Percentiles rank a stretch among this genome's conserved stretches.
Evolutionary conservation across 164 flowering plant species (phyloP).

Genomic region (Cinnamomum chago): DNA sequence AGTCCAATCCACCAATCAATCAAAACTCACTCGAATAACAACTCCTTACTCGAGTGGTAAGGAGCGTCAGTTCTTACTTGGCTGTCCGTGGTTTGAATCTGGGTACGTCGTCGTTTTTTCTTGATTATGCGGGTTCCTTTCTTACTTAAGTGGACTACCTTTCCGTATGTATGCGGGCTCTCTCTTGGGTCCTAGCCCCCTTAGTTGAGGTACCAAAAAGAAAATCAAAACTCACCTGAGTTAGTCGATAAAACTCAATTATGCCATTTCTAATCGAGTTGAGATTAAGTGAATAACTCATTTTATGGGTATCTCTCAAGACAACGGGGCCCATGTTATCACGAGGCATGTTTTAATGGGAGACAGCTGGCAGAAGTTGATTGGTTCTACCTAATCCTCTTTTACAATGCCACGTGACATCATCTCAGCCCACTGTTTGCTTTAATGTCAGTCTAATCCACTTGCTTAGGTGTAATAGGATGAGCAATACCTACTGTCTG

Average conservation of each 20-base stretch:
- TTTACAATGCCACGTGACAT: neutral
- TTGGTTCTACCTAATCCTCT: neutral
- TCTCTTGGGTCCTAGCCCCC: neutral
- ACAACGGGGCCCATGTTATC: neutral
- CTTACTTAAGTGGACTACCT: too few species aligned
- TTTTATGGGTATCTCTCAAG: neutral
- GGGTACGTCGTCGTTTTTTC: too few species aligned
- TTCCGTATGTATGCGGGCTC: neutral
- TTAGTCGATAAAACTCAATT: neutral
- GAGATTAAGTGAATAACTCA: too few species aligned
- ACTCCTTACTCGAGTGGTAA: too few species aligned
- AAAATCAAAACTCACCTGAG: too few species aligned
- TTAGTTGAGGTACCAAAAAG: too few species aligned
- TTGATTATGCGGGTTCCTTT: too few species aligned
- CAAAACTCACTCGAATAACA: too few species aligned
- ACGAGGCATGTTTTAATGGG: neutral
- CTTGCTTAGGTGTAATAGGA: neutral
- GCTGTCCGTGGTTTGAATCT: too few species aligned
- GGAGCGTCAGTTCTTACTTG: too few species aligned
- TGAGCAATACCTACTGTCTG: neutral
- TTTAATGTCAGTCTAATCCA: neutral
- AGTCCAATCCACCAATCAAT: too few species aligned
- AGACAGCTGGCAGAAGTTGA: conserved; percentile 4
- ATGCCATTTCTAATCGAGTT: too few species aligned
- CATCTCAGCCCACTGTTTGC: neutral